Conservation (phyloP, 2,329 filamentous ascomycete genomes). For the Aspergillus clavatus region DNA sequence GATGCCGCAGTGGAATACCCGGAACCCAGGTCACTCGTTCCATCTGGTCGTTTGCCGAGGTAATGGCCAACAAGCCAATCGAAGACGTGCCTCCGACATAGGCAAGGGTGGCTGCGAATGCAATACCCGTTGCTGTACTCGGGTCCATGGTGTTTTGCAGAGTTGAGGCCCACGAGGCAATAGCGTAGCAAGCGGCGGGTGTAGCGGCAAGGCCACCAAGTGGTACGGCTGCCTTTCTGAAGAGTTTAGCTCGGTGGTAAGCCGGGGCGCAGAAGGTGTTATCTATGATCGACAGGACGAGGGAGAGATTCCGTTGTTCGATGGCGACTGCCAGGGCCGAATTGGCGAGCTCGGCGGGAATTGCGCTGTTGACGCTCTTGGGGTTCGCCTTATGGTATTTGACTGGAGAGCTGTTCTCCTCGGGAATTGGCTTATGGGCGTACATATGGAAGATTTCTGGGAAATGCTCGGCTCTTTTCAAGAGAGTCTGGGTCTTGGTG, state of each 20-base stretch:
- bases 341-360: conserved; percentile 66
- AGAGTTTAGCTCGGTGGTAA: conserved; percentile 41
- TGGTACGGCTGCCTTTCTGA: conserved; percentile 39
- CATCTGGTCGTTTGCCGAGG: conserved; percentile 93
- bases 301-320: conserved; percentile 67
- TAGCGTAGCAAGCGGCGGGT: conserved; percentile 52
- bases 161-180: conserved; percentile 62
- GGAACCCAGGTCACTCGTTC: conserved; percentile 83
- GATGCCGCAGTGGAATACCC: conserved; percentile 71
- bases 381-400: conserved; percentile 61
- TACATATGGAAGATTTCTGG: conserved; percentile 78
- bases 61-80: conserved; percentile 76
- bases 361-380: conserved; percentile 63
- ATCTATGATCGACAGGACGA: conserved; percentile 73
- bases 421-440: conserved; percentile 72
- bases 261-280: conserved; percentile 47
- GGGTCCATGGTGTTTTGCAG: conserved; percentile 75
- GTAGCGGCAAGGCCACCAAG: conserved; percentile 36
- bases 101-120: conserved; percentile 73
- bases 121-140: conserved; percentile 67
- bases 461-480: conserved; percentile 69
- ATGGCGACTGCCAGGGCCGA: conserved; percentile 76
- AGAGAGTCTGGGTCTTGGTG: conserved; percentile 67
- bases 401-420: conserved; percentile 55
- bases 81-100: conserved; percentile 78